Evolutionary conservation across 1,139 yeast species (phyloP), one percentile per base, ranked within the genome.

Genomic region (Geotrichum siamense): DNA sequence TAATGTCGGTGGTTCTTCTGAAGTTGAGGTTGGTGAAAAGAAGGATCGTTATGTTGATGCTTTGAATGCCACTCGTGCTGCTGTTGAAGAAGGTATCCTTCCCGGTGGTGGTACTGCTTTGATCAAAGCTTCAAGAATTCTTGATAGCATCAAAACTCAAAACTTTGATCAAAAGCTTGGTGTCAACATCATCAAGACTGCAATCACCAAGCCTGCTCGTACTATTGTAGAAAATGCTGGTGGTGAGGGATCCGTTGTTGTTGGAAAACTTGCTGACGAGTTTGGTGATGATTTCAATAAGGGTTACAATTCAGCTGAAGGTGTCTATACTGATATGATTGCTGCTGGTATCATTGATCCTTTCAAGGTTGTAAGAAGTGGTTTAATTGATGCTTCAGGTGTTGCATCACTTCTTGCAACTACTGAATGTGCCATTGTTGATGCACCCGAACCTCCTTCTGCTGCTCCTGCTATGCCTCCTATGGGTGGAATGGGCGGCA

Each of bases 61-160:
- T 40, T 78, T 91, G 64, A 91, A 93, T 67, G 98, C 99, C 49
- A 93, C 98, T 48, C 87, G 98, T 73, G 98, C 99, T 56, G 99
- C 99, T 53, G 98, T 91, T 53, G 94, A 91, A 71, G 98, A 91
- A 70, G 99, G 99, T 73, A 91, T 93, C 63, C 77, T 91, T 58
- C 98, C 98, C 65, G 99, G 99, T 74, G 99, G 98, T 68, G 99
- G 99, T 74, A 91, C 97, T 57, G 98, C 98, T 54, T 78, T 91
- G 65, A 79, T 89, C 61, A 91, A 91, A 78, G 98, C 98, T 38
- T 79, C 95, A 47, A 78, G 81, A 64, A 69, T 83, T 55, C 76
- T 91, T 62, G 93, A 81, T 57, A 76, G 70, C 35, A 81, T 91
- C 53, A 76, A 81, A 70, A 82, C 93, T 49, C 86, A 74, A 48